Conservation (phyloP, 2,329 filamentous ascomycete genomes). For the Dothiorella sarmentorum region DNA sequence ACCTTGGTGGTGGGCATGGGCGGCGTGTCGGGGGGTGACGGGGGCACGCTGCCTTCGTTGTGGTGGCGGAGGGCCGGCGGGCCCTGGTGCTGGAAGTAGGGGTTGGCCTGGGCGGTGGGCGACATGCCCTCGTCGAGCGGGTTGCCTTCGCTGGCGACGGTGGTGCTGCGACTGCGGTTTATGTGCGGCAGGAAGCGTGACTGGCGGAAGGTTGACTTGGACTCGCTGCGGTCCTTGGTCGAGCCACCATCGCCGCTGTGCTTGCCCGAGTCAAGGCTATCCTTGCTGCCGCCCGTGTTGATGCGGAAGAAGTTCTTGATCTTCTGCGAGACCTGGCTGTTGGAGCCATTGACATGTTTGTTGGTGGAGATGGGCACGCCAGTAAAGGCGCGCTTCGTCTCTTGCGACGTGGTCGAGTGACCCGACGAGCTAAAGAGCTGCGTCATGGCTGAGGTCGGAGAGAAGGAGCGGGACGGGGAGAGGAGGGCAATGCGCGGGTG, state of each 20-base stretch:
- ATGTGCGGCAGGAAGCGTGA: constrained; percentile 86
- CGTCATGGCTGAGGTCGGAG: constrained; percentile 33
- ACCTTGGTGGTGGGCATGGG: constrained; percentile 60
- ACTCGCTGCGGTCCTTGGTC: constrained; percentile 53
- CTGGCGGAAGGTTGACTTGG: constrained; percentile 71
- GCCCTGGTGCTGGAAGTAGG: constrained; percentile 95
- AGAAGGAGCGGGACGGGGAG: constrained; percentile 6
- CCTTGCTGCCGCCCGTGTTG: constrained; percentile 52
- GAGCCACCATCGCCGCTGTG: constrained; percentile 41
- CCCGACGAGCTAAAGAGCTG: constrained; percentile 41
- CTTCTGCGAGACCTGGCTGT: constrained; percentile 58
- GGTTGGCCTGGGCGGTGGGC: constrained; percentile 90
- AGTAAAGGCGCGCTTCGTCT: constrained; percentile 48
- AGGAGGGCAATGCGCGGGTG: constrained; percentile 8
- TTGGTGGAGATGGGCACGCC: constrained; percentile 45
- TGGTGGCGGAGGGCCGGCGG: constrained; percentile 90
- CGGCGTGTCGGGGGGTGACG: constrained; percentile 88
- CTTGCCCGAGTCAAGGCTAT: constrained; percentile 36
- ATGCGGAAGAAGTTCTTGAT: constrained; percentile 70
- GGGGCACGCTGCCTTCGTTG: constrained; percentile 88
- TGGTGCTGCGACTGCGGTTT: constrained; percentile 82
- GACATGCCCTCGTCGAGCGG: constrained; percentile 83
- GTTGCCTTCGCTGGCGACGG: constrained; percentile 89
- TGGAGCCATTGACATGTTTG: constrained; percentile 47
- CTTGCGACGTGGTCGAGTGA: constrained; percentile 31